Percentiles rank a stretch among this genome's conserved stretches.
phyloP scores from a whole-genome alignment of 495 filamentous ascomycete genomes.

The Podospora tetraspora region DNA sequence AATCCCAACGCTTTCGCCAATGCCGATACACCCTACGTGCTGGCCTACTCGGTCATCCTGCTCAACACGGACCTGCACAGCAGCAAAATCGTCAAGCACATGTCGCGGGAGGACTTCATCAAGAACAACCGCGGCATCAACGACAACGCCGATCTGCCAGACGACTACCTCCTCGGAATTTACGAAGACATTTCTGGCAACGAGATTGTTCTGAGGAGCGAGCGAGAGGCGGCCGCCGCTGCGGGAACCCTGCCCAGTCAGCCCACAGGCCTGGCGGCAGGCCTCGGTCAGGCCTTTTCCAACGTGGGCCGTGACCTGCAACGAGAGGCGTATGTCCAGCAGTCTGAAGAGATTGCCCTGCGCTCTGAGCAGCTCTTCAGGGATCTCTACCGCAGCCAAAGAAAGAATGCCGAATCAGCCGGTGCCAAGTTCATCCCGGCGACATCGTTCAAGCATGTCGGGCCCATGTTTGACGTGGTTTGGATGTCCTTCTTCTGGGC shows the following conservation, averaged over 20 bases:
- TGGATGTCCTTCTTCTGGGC: slow-evolving; percentile 99
- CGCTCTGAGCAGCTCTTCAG: slow-evolving; percentile 76
- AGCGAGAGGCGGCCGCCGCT: slow-evolving; percentile 80
- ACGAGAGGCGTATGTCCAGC: slow-evolving; percentile 86
- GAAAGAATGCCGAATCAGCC: slow-evolving; percentile 64
- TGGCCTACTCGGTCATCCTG: slow-evolving; percentile 94
- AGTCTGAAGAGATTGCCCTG: slow-evolving; percentile 80
- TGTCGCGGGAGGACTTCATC: slow-evolving; percentile 96
- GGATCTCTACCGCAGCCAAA: slow-evolving; percentile 79
- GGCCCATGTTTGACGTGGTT: slow-evolving; percentile 97
- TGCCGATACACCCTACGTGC: slow-evolving; percentile 93
- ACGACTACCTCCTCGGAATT: slow-evolving; percentile 85
- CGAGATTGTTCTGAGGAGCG: slow-evolving; percentile 91
- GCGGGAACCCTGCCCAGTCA: slow-evolving; percentile 55
- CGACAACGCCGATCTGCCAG: slow-evolving; percentile 86
- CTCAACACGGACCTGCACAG: slow-evolving; percentile 96
- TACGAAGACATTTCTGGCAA: slow-evolving; percentile 87
- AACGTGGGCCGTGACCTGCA: slow-evolving; percentile 89
- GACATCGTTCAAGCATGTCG: slow-evolving; percentile 87
- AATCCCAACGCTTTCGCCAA: slow-evolving; percentile 98
- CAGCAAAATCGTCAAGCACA: slow-evolving; percentile 73
- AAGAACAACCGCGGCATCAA: slow-evolving; percentile 99
- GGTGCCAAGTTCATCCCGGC: slow-evolving; percentile 81
- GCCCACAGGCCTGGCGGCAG: slow-evolving; percentile 67
- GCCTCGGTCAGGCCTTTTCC: slow-evolving; percentile 82